Base-by-base conservation (phyloP, 148 eudicot species). In the Pouteria glomerata region DNA sequence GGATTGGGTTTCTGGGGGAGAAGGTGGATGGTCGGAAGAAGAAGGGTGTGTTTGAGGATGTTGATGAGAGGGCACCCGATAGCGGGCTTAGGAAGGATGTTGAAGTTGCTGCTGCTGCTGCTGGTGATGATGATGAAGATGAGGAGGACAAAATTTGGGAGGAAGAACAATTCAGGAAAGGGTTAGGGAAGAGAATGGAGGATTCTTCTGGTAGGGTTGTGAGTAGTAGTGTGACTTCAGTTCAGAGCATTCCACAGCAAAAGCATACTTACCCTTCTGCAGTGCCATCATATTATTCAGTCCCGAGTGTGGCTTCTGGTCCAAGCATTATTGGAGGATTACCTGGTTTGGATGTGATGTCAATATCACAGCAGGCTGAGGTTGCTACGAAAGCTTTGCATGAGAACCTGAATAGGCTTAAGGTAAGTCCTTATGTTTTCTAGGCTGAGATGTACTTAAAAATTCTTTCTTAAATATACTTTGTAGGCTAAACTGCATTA, bases 91-190 rank as follows among this genome's bases (percentile, higher is more conserved):
- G 37, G 19, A 77, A 58, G 31, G 84, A 73, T 35, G 75, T 21
- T 29, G 82, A 55, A 71, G 56, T 52, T 62, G 70, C 64, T 33
- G 83, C 62, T 61, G 87, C 72, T 61, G 56, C 47, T 62, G 70
- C 64, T 33, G 83, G 57, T 61, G 87, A 74, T 61, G 90, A 82
- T 16, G 90, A 88, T 16, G 98, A 90, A 42, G 98, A 93, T 30
- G 98, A 91, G 73, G 98, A 91, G 79, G 98, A 91, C 27, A 89
- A 88, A 77, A 84, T 81, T 74, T 95, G 97, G 98, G 97, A 91
- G 66, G 97, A 91, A 70, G 98, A 91, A 79, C 97, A 91, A 71
- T 80, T 88, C 42, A 88, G 97, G 80, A 95, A 95, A 74, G 98
- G 88, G 67, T 44, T 95, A n/a, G 97, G 97, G 63, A 95, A 88